These are phyloP conservation scores for Podaxis sp. DNA, from an alignment of 768 basidiomycete species.

Conservation along the genomic window DNA sequence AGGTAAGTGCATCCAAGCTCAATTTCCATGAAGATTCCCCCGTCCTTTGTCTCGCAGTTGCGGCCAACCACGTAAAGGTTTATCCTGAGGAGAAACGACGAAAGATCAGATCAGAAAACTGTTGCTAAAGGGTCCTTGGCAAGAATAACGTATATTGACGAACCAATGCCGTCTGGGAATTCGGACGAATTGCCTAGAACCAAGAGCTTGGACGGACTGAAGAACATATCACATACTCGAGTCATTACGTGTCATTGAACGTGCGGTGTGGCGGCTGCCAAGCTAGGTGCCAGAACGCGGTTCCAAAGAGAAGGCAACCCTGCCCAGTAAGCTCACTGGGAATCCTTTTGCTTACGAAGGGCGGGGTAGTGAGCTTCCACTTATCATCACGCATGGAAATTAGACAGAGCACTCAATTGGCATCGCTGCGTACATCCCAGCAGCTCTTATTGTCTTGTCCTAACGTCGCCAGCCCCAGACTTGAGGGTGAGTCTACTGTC, in stretches of 20 bases:
- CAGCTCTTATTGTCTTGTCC: too few species aligned
- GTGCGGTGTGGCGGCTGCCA: not conserved
- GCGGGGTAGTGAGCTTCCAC: too few species aligned
- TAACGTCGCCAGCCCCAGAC: too few species aligned
- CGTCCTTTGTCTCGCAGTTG: not conserved
- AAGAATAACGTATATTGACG: not conserved
- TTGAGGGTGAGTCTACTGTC: too few species aligned
- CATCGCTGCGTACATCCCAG: too few species aligned
- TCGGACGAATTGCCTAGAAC: not conserved
- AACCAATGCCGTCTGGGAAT: not conserved
- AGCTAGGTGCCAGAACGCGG: not conserved
- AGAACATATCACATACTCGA: not conserved
- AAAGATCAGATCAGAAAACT: not conserved
- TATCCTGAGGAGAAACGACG: not conserved
- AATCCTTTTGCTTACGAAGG: not conserved
- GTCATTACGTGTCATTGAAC: not conserved
- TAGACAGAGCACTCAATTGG: too few species aligned
- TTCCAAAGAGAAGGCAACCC: not conserved
- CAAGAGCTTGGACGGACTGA: not conserved
- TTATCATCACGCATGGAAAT: too few species aligned
- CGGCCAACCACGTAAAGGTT: not conserved
- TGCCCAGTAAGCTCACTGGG: not conserved
- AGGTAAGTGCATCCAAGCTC: constrained; percentile 8
- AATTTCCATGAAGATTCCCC: constrained; percentile 12
- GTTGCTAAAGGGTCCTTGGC: not conserved